Evolutionary conservation across 495 filamentous ascomycete species (phyloP).

Genomic region (Trichoderma asperelloides): DNA sequence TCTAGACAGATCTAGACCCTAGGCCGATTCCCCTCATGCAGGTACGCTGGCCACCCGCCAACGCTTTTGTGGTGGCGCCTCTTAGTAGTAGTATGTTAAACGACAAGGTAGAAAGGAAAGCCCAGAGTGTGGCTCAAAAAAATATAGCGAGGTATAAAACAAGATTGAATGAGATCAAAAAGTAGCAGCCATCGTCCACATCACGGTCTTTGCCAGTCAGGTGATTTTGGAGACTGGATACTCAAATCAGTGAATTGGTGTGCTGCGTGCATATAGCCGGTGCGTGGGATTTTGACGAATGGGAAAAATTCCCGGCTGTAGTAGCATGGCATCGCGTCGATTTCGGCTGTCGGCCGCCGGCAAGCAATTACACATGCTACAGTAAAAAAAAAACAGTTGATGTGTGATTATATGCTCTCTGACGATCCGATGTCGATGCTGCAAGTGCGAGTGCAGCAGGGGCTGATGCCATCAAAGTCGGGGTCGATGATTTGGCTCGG

Average conservation of each 20-base stretch:
- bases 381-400: not conserved
- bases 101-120: not conserved
- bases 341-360: not conserved
- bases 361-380: not conserved
- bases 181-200: no score
- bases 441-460: conserved; percentile 5
- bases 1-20: not conserved
- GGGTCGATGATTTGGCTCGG: not conserved
- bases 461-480: not conserved
- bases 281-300: not conserved
- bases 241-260: not conserved
- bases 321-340: conserved; percentile 2
- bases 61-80: not conserved
- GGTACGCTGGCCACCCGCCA: not conserved
- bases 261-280: conserved; percentile 3
- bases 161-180: not conserved
- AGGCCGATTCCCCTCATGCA: not conserved
- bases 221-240: not conserved
- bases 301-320: not conserved
- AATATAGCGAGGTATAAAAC: not conserved
- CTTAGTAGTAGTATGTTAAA: not conserved
- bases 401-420: not conserved
- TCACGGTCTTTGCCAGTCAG: not conserved
- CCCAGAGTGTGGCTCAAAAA: no score
- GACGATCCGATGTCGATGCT: not conserved